Evolutionary conservation across 495 filamentous ascomycete species (phyloP), one percentile per base, ranked within the genome.

Genomic region (Tuber magnatum): DNA sequence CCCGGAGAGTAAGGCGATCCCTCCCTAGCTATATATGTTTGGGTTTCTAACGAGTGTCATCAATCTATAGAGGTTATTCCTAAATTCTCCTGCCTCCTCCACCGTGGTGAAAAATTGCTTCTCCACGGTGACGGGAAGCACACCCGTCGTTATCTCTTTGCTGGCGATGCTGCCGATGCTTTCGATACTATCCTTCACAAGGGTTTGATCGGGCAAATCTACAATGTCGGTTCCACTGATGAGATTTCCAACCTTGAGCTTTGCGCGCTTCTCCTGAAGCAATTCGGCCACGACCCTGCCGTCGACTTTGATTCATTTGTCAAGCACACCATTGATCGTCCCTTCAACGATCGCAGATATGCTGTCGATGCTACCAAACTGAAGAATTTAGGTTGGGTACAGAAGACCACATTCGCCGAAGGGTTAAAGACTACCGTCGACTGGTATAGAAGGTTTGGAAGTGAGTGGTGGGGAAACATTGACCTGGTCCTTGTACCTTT

Each of bases 171-270:
- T 16, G 89, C 90, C n/a, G 89, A 93, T 80, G 91, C 90, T 22
- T 90, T 92, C 77, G 91, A 93, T 84, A 91, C 90, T 0, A 90
- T 93, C 77, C 86, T 93, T 20, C 91, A 93, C 86, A 88, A 87
- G 72, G 91, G 91, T 46, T 75, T 82, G 44, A 84, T 88, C 46
- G 90, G 91, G 12, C 87, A 92, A 78, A 88, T 89, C 61, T 93
- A 93, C 85, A 93, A 93, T 80, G 88, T 93, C 32, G 88, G 87
- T 65, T 92, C 91, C 0, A 84, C 86, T 51, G 88, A 91, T 78
- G 90, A 91, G 82, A 86, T 92, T 68, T 89, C 88, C 75, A 90
- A 90, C 82, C 83, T 89, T 24, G 84, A 87, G 0, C 84, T 93
- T 5, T 91, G 89, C 78, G 83, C 79, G 51, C 84, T 86, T 76